phyloP scores from a whole-genome alignment of 805 yeast species.

The Nakazawaea ernobii region DNA sequence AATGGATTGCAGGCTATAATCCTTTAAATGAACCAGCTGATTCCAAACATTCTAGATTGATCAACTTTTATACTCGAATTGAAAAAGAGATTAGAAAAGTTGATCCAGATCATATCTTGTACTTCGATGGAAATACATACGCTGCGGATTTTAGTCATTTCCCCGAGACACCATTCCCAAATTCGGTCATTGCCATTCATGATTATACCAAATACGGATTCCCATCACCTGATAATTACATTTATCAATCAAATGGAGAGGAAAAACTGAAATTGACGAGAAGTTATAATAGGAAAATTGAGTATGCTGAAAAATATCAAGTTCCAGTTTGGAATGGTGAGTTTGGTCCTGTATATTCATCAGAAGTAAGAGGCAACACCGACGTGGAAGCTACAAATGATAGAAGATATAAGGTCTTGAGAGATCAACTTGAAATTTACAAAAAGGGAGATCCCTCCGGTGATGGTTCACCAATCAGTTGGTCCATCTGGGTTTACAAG shows the following conservation, averaged over 20 bases:
- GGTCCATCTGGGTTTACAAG: constrained; percentile 51
- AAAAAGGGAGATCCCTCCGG: constrained; percentile 42
- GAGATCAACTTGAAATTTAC: constrained; percentile 40
- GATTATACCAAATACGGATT: constrained; percentile 42
- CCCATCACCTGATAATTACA: constrained; percentile 29
- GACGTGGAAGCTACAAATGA: constrained; percentile 31
- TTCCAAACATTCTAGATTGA: constrained; percentile 34
- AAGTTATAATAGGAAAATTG: constrained; percentile 39
- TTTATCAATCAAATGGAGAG: constrained; percentile 30
- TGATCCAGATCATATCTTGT: constrained; percentile 44
- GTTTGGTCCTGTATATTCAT: constrained; percentile 46
- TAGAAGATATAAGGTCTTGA: constrained; percentile 35
- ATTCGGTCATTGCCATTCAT: constrained; percentile 45
- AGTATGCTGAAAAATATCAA: constrained; percentile 30
- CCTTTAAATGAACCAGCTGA: constrained; percentile 49
- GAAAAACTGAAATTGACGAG: constrained; percentile 29
- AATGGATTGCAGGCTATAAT: constrained; percentile 50
- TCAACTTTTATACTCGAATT: constrained; percentile 30
- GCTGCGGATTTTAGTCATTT: constrained; percentile 45
- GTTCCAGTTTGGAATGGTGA: constrained; percentile 54
- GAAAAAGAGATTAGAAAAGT: constrained; percentile 35
- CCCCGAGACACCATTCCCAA: constrained; percentile 32
- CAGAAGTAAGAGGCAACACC: constrained; percentile 34
- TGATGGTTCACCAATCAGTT: constrained; percentile 36
- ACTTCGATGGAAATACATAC: constrained; percentile 45